phyloP scores from a whole-genome alignment of 2,329 filamentous ascomycete genomes.

The Colletotrichum coccodes region DNA sequence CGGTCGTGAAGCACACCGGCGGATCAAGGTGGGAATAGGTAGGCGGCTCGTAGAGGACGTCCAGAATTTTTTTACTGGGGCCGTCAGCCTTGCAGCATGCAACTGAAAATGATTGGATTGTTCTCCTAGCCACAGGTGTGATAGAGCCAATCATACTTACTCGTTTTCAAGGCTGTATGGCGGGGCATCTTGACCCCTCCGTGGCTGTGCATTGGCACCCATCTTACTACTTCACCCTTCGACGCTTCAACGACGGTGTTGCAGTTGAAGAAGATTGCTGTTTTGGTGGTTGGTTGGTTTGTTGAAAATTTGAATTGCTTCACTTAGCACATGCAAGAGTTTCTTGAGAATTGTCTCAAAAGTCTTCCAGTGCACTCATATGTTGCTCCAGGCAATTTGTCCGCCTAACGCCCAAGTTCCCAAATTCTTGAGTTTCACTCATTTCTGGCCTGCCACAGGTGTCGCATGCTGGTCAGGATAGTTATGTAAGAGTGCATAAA shows the following conservation, averaged over 20 bases:
- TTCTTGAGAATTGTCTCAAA: neutral
- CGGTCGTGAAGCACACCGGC: slow-evolving; percentile 1
- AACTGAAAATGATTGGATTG: neutral
- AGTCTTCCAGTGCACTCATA: neutral
- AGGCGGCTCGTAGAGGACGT: slow-evolving; percentile 3
- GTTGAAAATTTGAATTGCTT: neutral
- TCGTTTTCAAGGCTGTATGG: neutral
- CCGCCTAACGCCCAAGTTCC: too few species aligned
- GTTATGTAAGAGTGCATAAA: too few species aligned
- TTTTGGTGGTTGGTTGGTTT: neutral
- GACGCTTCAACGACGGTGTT: neutral
- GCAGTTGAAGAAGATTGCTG: too few species aligned
- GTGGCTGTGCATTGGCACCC: neutral
- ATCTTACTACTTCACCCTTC: neutral
- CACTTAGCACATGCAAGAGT: neutral
- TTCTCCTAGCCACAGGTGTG: rapidly evolving
- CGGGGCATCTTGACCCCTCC: neutral
- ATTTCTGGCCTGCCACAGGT: too few species aligned
- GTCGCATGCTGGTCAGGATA: too few species aligned
- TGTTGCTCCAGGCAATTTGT: too few species aligned
- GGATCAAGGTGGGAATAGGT: neutral
- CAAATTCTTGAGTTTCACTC: too few species aligned
- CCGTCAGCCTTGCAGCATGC: slow-evolving; percentile 24
- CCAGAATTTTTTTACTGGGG: slow-evolving; percentile 32
- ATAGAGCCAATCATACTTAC: neutral